These are phyloP conservation scores for Hyaloscypha variabilis DNA, from an alignment of 495 filamentous ascomycete species.

Conservation along the genomic window DNA sequence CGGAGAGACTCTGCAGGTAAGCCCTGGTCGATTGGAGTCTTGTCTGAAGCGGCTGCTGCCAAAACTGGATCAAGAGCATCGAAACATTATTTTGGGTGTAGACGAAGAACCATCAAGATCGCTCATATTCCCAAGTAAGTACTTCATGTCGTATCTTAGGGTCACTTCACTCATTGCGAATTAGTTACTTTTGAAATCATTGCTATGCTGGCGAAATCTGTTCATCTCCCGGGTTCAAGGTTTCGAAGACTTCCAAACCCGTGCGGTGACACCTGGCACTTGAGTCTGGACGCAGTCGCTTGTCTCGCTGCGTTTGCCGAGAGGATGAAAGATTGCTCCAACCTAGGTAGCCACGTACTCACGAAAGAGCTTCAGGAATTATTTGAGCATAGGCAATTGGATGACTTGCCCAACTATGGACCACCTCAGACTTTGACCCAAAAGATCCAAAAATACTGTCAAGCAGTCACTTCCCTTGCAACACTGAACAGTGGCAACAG, in stretches of 20 bases:
- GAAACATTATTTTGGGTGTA: not conserved
- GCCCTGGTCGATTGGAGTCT: not conserved
- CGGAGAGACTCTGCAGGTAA: not conserved
- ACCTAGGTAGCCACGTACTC: not conserved
- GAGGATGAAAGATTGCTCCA: not conserved
- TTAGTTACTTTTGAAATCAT: not conserved
- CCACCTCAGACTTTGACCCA: not conserved
- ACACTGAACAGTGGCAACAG: not conserved
- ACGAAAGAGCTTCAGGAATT: not conserved
- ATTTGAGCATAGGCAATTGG: not conserved
- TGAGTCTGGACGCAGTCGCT: not conserved
- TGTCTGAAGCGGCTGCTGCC: not conserved
- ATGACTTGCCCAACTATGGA: not conserved
- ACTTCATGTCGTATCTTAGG: no score
- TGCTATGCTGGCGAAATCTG: not conserved
- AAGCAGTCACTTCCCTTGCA: not conserved
- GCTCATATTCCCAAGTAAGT: not conserved
- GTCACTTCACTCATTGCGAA: not conserved
- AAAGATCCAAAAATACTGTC: not conserved
- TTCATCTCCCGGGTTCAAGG: not conserved
- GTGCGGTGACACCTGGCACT: not conserved
- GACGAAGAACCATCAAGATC: not conserved
- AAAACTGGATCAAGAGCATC: not conserved
- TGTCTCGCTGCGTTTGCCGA: not conserved
- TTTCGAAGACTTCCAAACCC: not conserved